Base-by-base conservation (phyloP, 441 rosid species). In the Lepidium campestre region DNA sequence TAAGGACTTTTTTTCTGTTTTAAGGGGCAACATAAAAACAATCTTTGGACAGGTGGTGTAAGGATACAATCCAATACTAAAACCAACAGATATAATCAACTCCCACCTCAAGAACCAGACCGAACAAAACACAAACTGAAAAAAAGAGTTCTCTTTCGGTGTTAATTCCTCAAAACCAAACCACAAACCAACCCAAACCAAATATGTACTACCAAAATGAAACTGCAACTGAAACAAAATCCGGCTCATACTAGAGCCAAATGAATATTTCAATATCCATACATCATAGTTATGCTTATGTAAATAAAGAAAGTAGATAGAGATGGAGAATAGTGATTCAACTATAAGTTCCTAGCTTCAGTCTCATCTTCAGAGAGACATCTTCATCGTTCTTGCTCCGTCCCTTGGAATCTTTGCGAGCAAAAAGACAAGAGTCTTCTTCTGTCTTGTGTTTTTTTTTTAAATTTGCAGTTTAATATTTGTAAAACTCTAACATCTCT, bases 401-500 rank as follows among this genome's bases (percentile, higher is more conserved):
- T 8, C 32, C 15, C 32, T 31, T 47, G 64, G 64, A 40, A 65
- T 11, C 34, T 53, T 65, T 2, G 4, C 25, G 10, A 66, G 23
- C n/a, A 6, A 57, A 9, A 57, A 46, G 9, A n/a, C 2, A 29
- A 4, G 37, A n/a, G 14, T 13, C 7, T 62, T 36, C 27, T 56
- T 55, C 13, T 2, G 6, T n/a, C 19, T 15, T 22, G 25, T 13
- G 60, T 32, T 27, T 59, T 36, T 57, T 57, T 54, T 1, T n/a
- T n/a, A n/a, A 61, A 13, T 10, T 10, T 4, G 40, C 64, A 27
- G 12, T 13, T 46, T 13, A 6, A 17, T 46, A 61, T 54, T 72
- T 82, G 86, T 85, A 94, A 69, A 86, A 75, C 49, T 83, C 86
- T 56, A 94, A 64, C 91, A 94, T 89, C 78, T 94, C 99, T 64